Conservation (phyloP, 108 stramenopile genomes). For the Pseudonitzschia delicatissima region DNA sequence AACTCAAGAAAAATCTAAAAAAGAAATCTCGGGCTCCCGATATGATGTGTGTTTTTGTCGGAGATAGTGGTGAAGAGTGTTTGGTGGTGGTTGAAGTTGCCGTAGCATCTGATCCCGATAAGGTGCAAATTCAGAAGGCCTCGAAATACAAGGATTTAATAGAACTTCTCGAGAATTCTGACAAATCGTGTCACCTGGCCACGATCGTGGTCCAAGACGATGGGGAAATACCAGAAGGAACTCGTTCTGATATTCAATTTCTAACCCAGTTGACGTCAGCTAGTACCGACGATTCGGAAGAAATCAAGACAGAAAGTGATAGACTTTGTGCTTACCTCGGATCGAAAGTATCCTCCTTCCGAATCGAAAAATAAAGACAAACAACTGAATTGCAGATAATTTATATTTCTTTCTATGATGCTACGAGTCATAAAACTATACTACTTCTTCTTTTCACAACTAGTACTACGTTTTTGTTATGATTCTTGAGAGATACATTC, state of each 20-base stretch:
- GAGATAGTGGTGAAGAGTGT: not conserved
- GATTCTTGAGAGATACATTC: too few species aligned
- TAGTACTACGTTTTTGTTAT: too few species aligned
- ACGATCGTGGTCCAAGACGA: not conserved
- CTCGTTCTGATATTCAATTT: not conserved
- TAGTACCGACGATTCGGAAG: not conserved
- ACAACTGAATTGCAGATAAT: too few species aligned
- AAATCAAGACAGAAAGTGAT: not conserved
- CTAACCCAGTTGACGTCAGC: not conserved
- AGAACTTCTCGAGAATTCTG: not conserved
- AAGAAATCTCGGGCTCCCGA: constrained; percentile 46
- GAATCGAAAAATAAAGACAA: too few species aligned
- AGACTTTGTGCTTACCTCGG: too few species aligned
- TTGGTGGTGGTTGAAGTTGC: constrained; percentile 40
- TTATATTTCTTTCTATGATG: too few species aligned
- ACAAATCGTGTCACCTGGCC: not conserved
- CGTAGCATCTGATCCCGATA: constrained; percentile 15
- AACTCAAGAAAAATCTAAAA: constrained; percentile 4
- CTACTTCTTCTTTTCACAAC: too few species aligned
- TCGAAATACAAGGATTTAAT: constrained; percentile 9
- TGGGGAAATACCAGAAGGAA: not conserved
- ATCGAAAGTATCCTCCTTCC: too few species aligned
- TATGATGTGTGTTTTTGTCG: constrained; percentile 30
- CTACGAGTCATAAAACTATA: too few species aligned
- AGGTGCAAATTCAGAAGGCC: not conserved